phyloP scores from a whole-genome alignment of 2,329 filamentous ascomycete species.

The Monosporascus sp. region DNA sequence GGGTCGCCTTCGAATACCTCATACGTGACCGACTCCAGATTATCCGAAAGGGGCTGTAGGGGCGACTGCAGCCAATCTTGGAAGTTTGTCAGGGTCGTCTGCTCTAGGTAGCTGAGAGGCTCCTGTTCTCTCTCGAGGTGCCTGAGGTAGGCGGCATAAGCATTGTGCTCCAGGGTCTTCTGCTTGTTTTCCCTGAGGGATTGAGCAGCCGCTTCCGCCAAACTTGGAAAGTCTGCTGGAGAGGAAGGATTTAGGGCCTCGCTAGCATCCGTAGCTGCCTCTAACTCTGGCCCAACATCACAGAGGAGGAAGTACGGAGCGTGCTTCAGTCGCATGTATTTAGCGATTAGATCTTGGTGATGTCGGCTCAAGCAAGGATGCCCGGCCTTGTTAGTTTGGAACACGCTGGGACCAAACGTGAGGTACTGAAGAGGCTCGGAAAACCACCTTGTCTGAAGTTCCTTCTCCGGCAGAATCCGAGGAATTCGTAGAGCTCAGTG shows the following conservation, averaged over 20 bases:
- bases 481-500: constrained; percentile 51
- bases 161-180: constrained; percentile 28
- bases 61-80: constrained; percentile 97
- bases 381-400: constrained; percentile 55
- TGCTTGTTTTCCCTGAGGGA: constrained; percentile 35
- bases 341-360: constrained; percentile 56
- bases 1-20: constrained; percentile 98
- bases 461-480: constrained; percentile 50
- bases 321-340: constrained; percentile 60
- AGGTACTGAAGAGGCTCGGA: constrained; percentile 62
- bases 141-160: constrained; percentile 72
- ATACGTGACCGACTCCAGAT: constrained; percentile 94
- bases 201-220: constrained; percentile 54
- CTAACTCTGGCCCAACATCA: constrained; percentile 49
- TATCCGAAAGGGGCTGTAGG: constrained; percentile 89
- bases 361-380: constrained; percentile 55
- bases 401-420: constrained; percentile 46
- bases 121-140: constrained; percentile 81
- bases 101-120: constrained; percentile 46
- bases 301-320: constrained; percentile 59
- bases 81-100: constrained; percentile 49
- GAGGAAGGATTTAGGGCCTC: constrained; percentile 30
- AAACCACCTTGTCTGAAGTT: constrained; percentile 63
- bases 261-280: constrained; percentile 25
- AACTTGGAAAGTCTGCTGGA: constrained; percentile 59